A percentile compares a stretch with the other conserved stretches of the same genome.
These are phyloP conservation scores for Brassica juncea DNA, from an alignment of 345 rosid species.

Conservation along the genomic window DNA sequence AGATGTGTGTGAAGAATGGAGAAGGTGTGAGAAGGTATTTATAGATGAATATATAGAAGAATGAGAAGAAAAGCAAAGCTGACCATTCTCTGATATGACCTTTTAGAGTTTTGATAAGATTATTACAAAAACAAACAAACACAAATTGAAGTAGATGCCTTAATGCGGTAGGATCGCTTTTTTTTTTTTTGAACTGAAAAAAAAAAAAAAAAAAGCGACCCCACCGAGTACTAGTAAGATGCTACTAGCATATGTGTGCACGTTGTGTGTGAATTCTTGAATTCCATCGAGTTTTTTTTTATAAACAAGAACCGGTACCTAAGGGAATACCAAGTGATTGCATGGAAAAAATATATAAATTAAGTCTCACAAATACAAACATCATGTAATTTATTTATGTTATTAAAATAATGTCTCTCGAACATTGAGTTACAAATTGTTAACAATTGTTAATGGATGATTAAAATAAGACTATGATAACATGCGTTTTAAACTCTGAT, in stretches of 20 bases:
- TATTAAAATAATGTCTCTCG: not conserved
- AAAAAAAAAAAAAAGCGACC: no score
- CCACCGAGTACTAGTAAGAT: not conserved
- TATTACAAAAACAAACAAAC: not conserved
- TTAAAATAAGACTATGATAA: not conserved
- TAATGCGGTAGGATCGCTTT: conserved; percentile 27
- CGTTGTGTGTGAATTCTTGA: conserved; percentile 1
- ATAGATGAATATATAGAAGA: conserved; percentile 24
- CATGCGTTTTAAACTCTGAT: not conserved
- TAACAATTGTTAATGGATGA: not conserved
- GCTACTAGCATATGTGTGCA: not conserved
- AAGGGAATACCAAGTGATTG: not conserved
- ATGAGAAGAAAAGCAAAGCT: conserved; percentile 18
- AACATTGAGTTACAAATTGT: not conserved
- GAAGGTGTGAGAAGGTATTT: conserved; percentile 29
- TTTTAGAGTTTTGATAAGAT: conserved; percentile 2
- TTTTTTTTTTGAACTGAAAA: no score
- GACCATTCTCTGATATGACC: conserved; percentile 18
- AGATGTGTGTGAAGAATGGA: conserved; percentile 30
- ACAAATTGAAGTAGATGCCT: conserved; percentile 20
- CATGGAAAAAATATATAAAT: not conserved
- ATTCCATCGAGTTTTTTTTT: not conserved
- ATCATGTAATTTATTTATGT: not conserved
- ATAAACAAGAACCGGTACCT: not conserved
- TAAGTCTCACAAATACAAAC: not conserved